phyloP scores from a whole-genome alignment of 495 filamentous ascomycete species.

The Trichoderma virens region DNA sequence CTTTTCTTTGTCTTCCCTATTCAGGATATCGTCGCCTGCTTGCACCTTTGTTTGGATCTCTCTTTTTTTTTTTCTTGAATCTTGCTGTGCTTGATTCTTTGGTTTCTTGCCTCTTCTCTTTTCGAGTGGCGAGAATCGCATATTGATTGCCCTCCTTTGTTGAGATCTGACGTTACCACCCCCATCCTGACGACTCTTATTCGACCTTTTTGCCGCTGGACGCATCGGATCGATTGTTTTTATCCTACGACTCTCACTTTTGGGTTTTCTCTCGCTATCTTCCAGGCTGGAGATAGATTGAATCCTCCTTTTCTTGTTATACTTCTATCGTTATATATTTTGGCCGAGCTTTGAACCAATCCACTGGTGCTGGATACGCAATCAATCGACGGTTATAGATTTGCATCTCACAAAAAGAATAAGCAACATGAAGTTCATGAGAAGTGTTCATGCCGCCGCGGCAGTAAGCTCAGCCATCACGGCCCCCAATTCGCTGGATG shows the following conservation, averaged over 20 bases:
- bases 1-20: not conserved
- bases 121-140: not conserved
- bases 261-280: not conserved
- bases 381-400: not conserved
- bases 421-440: not conserved
- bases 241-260: no score
- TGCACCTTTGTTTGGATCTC: no score
- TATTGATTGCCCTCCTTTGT: not conserved
- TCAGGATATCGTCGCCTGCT: no score
- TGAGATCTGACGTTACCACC: not conserved
- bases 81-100: no score
- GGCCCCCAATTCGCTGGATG: constrained; percentile 34
- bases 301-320: not conserved
- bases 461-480: constrained; percentile 17
- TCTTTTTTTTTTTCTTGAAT: no score
- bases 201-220: not conserved
- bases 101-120: not conserved
- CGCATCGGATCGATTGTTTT: not conserved
- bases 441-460: not conserved
- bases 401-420: not conserved
- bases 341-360: not conserved
- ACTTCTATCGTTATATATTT: not conserved
- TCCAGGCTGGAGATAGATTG: constrained; percentile 2
- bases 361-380: not conserved
- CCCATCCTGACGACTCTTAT: not conserved